Base-by-base conservation (phyloP, 1,284 basidiomycete species). In the Cutaneotrichosporon sp. region DNA sequence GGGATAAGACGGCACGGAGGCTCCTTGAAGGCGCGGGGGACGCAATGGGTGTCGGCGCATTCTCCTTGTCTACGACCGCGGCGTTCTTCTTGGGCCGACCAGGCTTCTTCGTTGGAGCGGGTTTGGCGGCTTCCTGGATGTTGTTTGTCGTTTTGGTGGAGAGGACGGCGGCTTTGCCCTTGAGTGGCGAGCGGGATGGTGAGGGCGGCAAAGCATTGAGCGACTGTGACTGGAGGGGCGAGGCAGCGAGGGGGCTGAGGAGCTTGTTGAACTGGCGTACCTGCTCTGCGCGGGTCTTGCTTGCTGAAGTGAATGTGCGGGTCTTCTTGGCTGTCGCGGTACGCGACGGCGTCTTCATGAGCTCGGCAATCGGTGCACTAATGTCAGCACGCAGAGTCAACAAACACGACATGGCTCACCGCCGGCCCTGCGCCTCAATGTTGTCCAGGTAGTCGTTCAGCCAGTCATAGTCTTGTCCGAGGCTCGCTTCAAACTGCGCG, bases 311-410 rank as follows among this genome's bases (percentile, higher is more conserved):
- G 4, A 55, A 56, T 3, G 70, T 68, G 40, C 74, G 56, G 0
- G 74, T 76, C 63, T 74, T 74, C 62, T 74, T 74, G 23, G 64
- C 62, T 20, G 72, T 76, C 17, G 65, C 59, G 2, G 71, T 73
- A 36, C 67, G 61, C 22, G 71, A 72, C 12, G 74, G 74, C 0
- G 74, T 76, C 58, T 76, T 76, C 58, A 76, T 69, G 20, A 74
- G 58, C 39, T 72, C 68, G 18, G 70, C 65, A 22, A 76, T 64
- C 1, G 70, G 67, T 8, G 65, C 68, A 41, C 72, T 72, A 51
- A 9, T 14, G 13, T 20, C 20, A 52, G 15, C 33, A 40, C 14
- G 10, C 9, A 4, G 35, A 46, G 9, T n/a, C n/a, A n/a, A n/a
- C n/a, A n/a, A n/a, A 23, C 8, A 30, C 38, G 20, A 18, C 2